Evolutionary conservation across 2,329 filamentous ascomycete genomes (phyloP), one percentile per base, ranked within the genome.

Genomic region (Arthrobotrys iridis): DNA sequence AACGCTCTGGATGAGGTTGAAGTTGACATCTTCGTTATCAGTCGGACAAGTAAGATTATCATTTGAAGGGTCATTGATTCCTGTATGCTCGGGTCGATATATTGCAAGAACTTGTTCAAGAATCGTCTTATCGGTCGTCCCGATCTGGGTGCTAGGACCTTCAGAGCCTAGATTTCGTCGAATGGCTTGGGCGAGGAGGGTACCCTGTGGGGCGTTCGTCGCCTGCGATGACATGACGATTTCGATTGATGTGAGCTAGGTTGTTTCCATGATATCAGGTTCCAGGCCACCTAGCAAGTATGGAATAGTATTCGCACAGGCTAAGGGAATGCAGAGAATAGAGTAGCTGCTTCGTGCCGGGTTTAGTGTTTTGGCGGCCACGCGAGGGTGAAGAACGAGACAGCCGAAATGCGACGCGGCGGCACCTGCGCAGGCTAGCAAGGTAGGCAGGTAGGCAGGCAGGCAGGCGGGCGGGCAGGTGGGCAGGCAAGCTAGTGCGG

Each of bases 91-190:
- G 13, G 63, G 71, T n/a, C 58, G 45, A 20, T 75, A 75, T 18
- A 75, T 75, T 4, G 71, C 63, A 28, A 75, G 71, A n/a, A 75
- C 63, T 35, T 75, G 71, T 22, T 68, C 71, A 28, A 75, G 63
- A 52, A 68, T 65, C 11, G 30, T 63, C 33, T 75, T 75, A 20
- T 75, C 63, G 18, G 71, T 63, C 24, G 63, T 58, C 3, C 63
- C 71, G 48, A 75, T 68, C 22, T 75, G 71, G 11, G 71, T 75
- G 13, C 55, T 50, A 5, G 71, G 15, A 15, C 45, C 58, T 41
- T 75, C 63, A 11, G 71, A 64, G 46, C 57, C 63, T 7, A 75
- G 58, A 43, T 75, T 75, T 10, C 58, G 63, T 30, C 71, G 57
- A 37, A 75, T 75, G 28, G 71, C 71, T 24, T 75, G 71, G n/a